Base-by-base conservation (phyloP, 2,329 filamentous ascomycete genomes). In the Lithohypha guttulata region DNA sequence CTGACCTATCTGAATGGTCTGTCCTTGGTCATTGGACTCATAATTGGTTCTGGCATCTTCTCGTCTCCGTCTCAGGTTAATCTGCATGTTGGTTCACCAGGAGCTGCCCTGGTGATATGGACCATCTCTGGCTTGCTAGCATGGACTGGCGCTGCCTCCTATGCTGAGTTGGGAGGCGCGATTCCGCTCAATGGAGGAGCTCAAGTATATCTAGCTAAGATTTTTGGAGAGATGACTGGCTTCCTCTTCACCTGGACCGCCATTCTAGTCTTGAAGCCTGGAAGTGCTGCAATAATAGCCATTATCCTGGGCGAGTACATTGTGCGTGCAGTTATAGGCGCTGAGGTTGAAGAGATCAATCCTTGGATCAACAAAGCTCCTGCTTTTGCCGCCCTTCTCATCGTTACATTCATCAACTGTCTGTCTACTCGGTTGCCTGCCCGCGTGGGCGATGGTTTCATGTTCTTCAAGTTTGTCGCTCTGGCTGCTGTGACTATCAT, bases 261-360 rank as follows among this genome's bases (percentile, higher is more conserved):
- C 1, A 85, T 96, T 11, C 73, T 91, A 44, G 91, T 98, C 9
- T 68, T 98, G 45, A 96, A 95, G 63, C 91, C 91, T 0, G 91
- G 91, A 2, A 83, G 84, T 26, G 80, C 86, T 7, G 91, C 91
- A 45, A 98, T 98, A 56, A 85, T 98, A 48, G 75, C 89, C 49
- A 95, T 98, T 51, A 95, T 98, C 54, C 95, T 96, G 69, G 91
- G 91, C 29, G 91, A 98, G 62, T 98, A 98, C 56, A 67, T 94
- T n/a, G 84, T 95, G 38, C 74, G 86, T 32, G 87, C 86, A 10
- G 72, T 82, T 29, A 80, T 93, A 42, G 87, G 87, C 6, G 78
- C 86, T n/a, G 84, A 94, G 42, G 83, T 83, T 2, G 79, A 83
- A 53, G 77, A 77, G 17, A 73, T 86, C 40, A 91, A 76, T 55